phyloP scores from a whole-genome alignment of 352 stramenopile species.

The Globisporangium radiosum region DNA sequence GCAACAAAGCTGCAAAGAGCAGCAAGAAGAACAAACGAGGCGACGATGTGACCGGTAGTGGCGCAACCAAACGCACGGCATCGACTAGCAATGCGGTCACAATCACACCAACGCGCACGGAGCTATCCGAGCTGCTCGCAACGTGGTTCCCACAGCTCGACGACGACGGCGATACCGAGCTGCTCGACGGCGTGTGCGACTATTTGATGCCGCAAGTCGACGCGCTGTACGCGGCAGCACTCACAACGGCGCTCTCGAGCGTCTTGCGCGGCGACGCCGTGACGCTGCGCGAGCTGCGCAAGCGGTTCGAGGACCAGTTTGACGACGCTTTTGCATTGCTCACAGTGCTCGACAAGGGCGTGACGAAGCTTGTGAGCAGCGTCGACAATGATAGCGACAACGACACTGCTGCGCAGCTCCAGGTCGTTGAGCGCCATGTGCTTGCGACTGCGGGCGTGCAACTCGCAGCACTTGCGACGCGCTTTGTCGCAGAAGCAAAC shows the following conservation, averaged over 20 bases:
- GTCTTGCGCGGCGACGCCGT: conserved; percentile 69
- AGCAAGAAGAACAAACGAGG: conserved; percentile 35
- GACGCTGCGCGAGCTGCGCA: conserved; percentile 57
- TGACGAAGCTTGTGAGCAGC: conserved; percentile 58
- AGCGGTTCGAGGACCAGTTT: conserved; percentile 73
- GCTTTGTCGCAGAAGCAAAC: conserved; percentile 61
- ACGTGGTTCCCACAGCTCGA: conserved; percentile 46
- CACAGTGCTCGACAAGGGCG: conserved; percentile 52
- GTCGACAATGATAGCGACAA: conserved; percentile 41
- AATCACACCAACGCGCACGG: conserved; percentile 42
- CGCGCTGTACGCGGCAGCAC: conserved; percentile 40
- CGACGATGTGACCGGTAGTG: conserved; percentile 11
- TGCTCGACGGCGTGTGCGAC: conserved; percentile 44
- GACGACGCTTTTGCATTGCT: conserved; percentile 52
- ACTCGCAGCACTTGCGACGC: conserved; percentile 49
- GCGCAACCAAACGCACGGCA: background rate
- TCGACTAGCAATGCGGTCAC: conserved; percentile 13
- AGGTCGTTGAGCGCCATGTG: conserved; percentile 44
- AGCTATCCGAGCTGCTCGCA: conserved; percentile 36
- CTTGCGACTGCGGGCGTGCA: conserved; percentile 42
- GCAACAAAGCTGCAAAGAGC: conserved; percentile 27
- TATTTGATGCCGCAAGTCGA: conserved; percentile 36
- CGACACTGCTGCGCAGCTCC: conserved; percentile 34
- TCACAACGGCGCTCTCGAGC: conserved; percentile 49
- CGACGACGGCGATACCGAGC: conserved; percentile 52